Conservation (phyloP, 345 rosid genomes). For the Ricinus communis region DNA sequence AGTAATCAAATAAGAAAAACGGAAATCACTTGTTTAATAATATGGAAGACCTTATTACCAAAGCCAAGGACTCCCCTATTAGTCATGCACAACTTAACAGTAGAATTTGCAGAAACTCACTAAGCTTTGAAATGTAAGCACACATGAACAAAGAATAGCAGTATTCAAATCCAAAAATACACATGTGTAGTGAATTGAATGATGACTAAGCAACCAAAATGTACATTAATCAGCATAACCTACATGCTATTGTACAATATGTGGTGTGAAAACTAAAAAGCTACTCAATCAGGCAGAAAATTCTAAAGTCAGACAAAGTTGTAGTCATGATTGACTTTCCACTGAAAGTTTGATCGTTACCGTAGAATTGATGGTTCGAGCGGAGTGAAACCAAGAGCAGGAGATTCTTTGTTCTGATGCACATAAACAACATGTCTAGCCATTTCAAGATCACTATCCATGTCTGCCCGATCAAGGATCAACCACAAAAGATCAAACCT, state of each 20-base stretch:
- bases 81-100: neutral
- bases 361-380: conserved; percentile 85
- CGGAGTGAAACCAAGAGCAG: conserved; percentile 87
- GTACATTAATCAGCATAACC: neutral
- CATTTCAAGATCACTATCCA: conserved; percentile 93
- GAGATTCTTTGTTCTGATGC: conserved; percentile 87
- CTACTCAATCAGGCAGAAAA: neutral
- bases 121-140: neutral
- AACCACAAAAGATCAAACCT: conserved; percentile 94
- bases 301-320: neutral
- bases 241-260: neutral
- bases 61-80: conserved; percentile 17
- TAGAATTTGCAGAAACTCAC: neutral
- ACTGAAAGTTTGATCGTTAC: conserved; percentile 39
- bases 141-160: neutral
- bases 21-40: no score
- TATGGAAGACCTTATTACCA: neutral
- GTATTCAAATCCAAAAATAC: neutral
- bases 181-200: neutral
- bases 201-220: neutral
- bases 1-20: no score
- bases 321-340: neutral
- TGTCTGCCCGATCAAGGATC: conserved; percentile 94
- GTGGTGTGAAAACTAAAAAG: neutral
- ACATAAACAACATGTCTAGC: conserved; percentile 94